phyloP scores from a whole-genome alignment of 768 basidiomycete genomes.

The Auriscalpium microsporum region DNA sequence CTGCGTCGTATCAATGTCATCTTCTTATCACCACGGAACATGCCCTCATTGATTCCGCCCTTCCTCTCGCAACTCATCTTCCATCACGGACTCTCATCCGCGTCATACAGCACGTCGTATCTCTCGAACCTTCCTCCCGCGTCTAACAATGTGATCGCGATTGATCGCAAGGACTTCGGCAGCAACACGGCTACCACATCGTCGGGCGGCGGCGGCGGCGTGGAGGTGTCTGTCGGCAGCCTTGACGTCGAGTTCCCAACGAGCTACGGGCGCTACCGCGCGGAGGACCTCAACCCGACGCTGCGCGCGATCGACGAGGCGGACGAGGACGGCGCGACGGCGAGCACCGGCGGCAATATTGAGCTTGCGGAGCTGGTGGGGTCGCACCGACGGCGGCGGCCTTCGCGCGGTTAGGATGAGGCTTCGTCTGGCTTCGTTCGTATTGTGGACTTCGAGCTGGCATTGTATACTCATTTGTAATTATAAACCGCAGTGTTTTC shows the following conservation, averaged over 20 bases:
- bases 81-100: background rate
- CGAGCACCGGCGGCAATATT: too few relatives aligned
- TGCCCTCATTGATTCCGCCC: too few relatives aligned
- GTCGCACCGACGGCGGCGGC: too few relatives aligned
- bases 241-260: conserved; percentile 4
- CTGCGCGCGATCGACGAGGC: background rate
- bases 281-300: background rate
- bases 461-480: too few relatives aligned
- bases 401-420: too few relatives aligned
- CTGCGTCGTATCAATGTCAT: too few relatives aligned
- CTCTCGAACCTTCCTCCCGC: background rate
- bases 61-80: background rate
- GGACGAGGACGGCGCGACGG: background rate
- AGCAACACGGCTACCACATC: background rate
- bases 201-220: background rate
- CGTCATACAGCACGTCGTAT: background rate
- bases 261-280: conserved; percentile 2
- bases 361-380: too few relatives aligned
- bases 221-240: background rate
- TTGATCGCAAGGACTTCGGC: background rate
- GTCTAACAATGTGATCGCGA: background rate
- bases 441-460: too few relatives aligned
- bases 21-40: too few relatives aligned
- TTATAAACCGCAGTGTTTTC: too few relatives aligned
- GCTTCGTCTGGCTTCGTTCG: too few relatives aligned